Evolutionary conservation across 2,329 filamentous ascomycete genomes (phyloP), one percentile per base, ranked within the genome.

Genomic region (Lasiodiplodia sp.): DNA sequence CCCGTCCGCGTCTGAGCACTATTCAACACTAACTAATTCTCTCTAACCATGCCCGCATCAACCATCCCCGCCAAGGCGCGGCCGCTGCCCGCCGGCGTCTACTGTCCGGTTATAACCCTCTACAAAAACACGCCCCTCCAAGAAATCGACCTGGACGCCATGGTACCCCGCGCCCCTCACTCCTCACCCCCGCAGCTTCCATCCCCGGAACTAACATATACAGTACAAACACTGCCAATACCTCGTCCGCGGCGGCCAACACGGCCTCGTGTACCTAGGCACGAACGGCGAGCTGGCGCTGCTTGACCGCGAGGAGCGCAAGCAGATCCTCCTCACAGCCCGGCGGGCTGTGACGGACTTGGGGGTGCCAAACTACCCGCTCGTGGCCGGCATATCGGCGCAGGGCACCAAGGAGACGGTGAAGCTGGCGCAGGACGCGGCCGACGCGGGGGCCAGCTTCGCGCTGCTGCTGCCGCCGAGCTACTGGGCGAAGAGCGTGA

Each of bases 261-360:
- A 83, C 52, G 81, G 83, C 1, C 80, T 85, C 0, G 83, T 85
- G 1, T 80, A 83, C 28, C 77, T 81, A 2, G 83, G 83, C 21
- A 84, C 84, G 5, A 85, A 83, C 55, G 84, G 81, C 38, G 84
- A 85, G 69, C 77, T 83, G 11, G 81, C 80, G 1, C 75, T 84
- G 0, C 77, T 85, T 1, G 80, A 78, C 0, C 70, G 76, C 2
- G 76, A 78, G 18, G 82, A 84, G 73, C 78, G 83, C 6, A 76
- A 76, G 21, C 74, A 78, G 8, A 77, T 86, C n/a, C 73, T 85
- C 16, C 71, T 75, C 11, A 82, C 75, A 18, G 82, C 81, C 0
- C 73, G 75, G 14, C 75, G 76, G 10, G 81, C 82, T 0, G 79
- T 82, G 2, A 72, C 73, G 28, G 81, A 82, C 66, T 70, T 78